These are phyloP conservation scores for Calonectria pseudoreteaudii DNA, from an alignment of 2,329 filamentous ascomycete genomes.

Conservation along the genomic window DNA sequence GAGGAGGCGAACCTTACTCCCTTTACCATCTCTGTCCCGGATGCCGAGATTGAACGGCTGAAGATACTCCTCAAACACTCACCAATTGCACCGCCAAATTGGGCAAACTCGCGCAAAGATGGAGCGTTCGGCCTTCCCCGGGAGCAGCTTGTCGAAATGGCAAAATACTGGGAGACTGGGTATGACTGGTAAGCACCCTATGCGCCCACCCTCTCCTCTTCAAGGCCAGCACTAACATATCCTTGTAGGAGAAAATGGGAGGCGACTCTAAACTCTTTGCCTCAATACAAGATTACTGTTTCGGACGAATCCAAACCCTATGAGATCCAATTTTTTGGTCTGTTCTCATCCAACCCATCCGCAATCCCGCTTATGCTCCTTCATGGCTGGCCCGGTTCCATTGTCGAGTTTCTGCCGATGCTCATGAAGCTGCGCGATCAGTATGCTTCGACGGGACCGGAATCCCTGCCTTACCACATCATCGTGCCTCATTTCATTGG, in stretches of 20 bases:
- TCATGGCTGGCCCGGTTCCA: slow-evolving; percentile 33
- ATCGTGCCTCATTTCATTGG: slow-evolving; percentile 13
- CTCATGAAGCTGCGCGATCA: slow-evolving; percentile 10
- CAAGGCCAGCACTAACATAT: background rate
- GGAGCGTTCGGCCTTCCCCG: background rate
- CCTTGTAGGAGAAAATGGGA: slow-evolving; percentile 27
- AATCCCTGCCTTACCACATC: slow-evolving; percentile 16
- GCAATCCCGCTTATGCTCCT: slow-evolving; percentile 22
- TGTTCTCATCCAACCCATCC: slow-evolving; percentile 16
- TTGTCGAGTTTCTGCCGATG: slow-evolving; percentile 30
- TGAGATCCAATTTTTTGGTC: slow-evolving; percentile 24
- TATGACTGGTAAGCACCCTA: slow-evolving; percentile 7
- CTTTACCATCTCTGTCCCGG: background rate
- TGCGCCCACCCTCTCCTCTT: background rate
- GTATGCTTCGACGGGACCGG: background rate
- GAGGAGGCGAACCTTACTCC: slow-evolving; percentile 3
- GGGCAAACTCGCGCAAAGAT: slow-evolving; percentile 10
- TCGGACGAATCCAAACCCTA: slow-evolving; percentile 15
- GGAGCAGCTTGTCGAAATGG: slow-evolving; percentile 3
- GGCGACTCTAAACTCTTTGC: slow-evolving; percentile 24
- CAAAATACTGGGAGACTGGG: background rate
- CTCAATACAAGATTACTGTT: slow-evolving; percentile 28
- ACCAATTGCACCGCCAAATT: background rate
- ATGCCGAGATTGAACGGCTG: slow-evolving; percentile 3
- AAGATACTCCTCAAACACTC: slow-evolving; percentile 6